Evolutionary conservation across 2,329 filamentous ascomycete species (phyloP).

Genomic region (Scleromitrula shiraiana): DNA sequence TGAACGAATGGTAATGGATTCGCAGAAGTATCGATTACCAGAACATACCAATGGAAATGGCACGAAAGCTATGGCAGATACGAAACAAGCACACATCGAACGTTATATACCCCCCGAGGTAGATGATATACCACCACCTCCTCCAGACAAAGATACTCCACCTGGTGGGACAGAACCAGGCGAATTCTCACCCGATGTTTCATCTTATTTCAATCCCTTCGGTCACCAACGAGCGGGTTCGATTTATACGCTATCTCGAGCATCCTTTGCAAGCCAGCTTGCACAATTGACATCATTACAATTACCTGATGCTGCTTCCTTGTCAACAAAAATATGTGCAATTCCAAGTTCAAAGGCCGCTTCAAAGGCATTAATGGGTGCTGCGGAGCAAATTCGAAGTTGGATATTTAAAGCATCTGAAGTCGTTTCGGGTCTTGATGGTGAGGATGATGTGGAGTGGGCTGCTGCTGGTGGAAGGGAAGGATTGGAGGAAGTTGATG

Average conservation of each 20-base stretch:
- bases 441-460: conserved; percentile 97
- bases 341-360: conserved; percentile 83
- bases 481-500: conserved; percentile 65
- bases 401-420: conserved; percentile 93
- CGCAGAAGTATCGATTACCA: conserved; percentile 65
- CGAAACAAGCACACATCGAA: conserved; percentile 49
- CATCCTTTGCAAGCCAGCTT: conserved; percentile 88
- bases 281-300: conserved; percentile 86
- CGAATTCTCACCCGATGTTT: conserved; percentile 24
- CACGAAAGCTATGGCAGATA: conserved; percentile 53
- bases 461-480: conserved; percentile 79
- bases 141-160: conserved; percentile 46
- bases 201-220: conserved; percentile 57
- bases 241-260: conserved; percentile 86
- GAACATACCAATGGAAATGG: conserved; percentile 63
- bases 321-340: conserved; percentile 75
- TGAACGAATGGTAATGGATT: conserved; percentile 55
- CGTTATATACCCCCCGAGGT: conserved; percentile 35
- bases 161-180: conserved; percentile 31
- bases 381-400: conserved; percentile 83
- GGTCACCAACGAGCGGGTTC: conserved; percentile 67
- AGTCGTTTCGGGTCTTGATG: conserved; percentile 80
- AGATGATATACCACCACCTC: conserved; percentile 30
- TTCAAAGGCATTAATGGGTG: conserved; percentile 72
- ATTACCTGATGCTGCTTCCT: conserved; percentile 74